Evolutionary conservation across 805 yeast genomes (phyloP), one percentile per base, ranked within the genome.

Genomic region (Phaffomyces antillensis): DNA sequence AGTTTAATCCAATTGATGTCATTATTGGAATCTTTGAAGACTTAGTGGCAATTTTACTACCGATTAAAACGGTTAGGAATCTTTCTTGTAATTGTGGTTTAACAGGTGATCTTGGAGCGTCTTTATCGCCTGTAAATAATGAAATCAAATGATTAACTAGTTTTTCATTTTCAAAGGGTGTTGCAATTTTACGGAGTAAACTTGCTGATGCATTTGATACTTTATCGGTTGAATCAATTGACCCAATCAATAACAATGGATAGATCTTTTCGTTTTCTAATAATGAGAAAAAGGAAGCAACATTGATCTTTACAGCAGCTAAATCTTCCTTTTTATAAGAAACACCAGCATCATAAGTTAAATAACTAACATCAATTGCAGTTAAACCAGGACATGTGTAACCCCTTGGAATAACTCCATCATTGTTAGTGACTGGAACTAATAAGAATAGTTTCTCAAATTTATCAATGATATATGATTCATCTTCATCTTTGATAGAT

Each of bases 261-360:
- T 70, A 60, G 25, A 75, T 55, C 3, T 59, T 55, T 6, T 67
- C 67, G n/a, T 65, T 53, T 16, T 58, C 54, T 26, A 67, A 56
- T 7, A 61, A 16, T 11, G 57, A 39, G 48, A 67, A 41, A 58
- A 83, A 63, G 53, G 70, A 52, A 48, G 75, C 40, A 1, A 76
- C 65, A 11, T 72, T 67, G 7, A 45, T 49, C 48, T 74, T 79
- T 40, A 65, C 69, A 7, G 46, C 52, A 1, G 63, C 50, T 36
- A 86, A 60, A 17, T 74, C 77, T 0, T 70, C 70, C 7, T 67
- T 64, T 43, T 75, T 75, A 55, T 76, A 80, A 0, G 75, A 61
- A 0, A 80, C 75, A 25, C 90, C 91, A 3, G 91, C 87, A 50
- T 76, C 76, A 43, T 71, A 72, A 0, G 87, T 82, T 52, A 87